These are phyloP conservation scores for Saussurea involucrata DNA, from an alignment of 129 eudicot species.

Conservation along the genomic window DNA sequence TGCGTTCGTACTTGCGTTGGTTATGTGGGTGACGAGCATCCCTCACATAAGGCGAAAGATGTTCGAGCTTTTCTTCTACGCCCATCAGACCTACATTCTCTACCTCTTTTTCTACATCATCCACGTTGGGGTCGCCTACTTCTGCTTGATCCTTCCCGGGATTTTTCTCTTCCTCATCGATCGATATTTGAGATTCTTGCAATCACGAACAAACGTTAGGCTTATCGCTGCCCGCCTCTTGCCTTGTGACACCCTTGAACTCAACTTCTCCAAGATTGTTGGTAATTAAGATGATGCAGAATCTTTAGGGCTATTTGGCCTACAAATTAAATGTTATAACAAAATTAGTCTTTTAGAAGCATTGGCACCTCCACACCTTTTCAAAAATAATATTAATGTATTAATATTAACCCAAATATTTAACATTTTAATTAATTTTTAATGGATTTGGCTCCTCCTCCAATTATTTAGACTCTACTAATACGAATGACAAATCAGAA, in stretches of 20 bases:
- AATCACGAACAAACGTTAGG: constrained; percentile 41
- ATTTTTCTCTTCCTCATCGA: constrained; percentile 69
- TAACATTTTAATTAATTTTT: too few species aligned
- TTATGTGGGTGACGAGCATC: constrained; percentile 59
- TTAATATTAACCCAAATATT: too few species aligned
- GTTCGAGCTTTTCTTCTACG: constrained; percentile 67
- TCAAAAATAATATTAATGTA: too few species aligned
- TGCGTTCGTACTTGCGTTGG: constrained; percentile 38
- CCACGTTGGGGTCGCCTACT: constrained; percentile 63
- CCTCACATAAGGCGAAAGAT: constrained; percentile 46
- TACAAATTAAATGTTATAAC: too few species aligned
- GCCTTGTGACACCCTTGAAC: constrained; percentile 48
- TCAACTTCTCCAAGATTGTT: constrained; percentile 57
- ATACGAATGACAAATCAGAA: too few species aligned
- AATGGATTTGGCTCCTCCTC: too few species aligned
- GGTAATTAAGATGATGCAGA: constrained; percentile 30
- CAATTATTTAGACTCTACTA: too few species aligned
- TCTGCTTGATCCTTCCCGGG: constrained; percentile 67
- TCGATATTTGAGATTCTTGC: constrained; percentile 63
- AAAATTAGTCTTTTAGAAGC: too few species aligned
- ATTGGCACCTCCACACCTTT: too few species aligned
- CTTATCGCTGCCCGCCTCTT: constrained; percentile 49
- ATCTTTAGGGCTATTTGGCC: neutral
- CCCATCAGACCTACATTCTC: constrained; percentile 57
- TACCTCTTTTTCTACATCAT: constrained; percentile 55